Evolutionary conservation across 192 early-diverging fungal species (phyloP).

Genomic region (Entophlyctis helioformis): DNA sequence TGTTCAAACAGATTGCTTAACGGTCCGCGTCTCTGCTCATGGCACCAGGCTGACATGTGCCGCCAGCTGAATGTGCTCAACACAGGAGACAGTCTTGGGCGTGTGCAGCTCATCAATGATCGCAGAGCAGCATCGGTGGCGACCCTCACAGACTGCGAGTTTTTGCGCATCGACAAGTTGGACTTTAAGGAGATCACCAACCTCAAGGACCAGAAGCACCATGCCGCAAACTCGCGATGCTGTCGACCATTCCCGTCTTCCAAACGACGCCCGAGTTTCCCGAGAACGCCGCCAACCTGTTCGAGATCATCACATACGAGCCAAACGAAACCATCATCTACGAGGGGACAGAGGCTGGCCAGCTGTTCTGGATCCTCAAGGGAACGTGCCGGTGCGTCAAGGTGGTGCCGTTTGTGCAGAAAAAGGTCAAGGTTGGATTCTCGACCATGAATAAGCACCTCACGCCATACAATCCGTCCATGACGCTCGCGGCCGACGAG

Average conservation of each 20-base stretch:
- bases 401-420: conserved; percentile 12
- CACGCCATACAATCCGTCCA: conserved; percentile 2
- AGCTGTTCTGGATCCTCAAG: conserved; percentile 9
- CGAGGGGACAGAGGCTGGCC: conserved; percentile 8
- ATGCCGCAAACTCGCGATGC: too few relatives aligned
- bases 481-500: conserved; percentile 3
- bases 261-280: conserved; percentile 2
- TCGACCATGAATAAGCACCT: too few relatives aligned
- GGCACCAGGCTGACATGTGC: too few relatives aligned
- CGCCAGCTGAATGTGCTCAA: conserved; percentile 3
- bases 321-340: conserved; percentile 12
- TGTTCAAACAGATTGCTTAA: too few relatives aligned
- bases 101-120: not conserved
- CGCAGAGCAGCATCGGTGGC: conserved; percentile 1
- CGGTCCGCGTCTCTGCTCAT: too few relatives aligned
- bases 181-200: too few relatives aligned
- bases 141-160: not conserved
- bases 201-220: too few relatives aligned
- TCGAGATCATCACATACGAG: conserved; percentile 1
- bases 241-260: too few relatives aligned
- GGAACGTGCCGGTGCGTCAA: conserved; percentile 10
- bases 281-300: too few relatives aligned
- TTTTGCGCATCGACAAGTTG: conserved; percentile 2
- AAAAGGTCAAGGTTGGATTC: conserved; percentile 5
- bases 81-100: conserved; percentile 3